Base-by-base conservation (phyloP, 148 eudicot genomes). In the Dianthus caryophyllus region DNA sequence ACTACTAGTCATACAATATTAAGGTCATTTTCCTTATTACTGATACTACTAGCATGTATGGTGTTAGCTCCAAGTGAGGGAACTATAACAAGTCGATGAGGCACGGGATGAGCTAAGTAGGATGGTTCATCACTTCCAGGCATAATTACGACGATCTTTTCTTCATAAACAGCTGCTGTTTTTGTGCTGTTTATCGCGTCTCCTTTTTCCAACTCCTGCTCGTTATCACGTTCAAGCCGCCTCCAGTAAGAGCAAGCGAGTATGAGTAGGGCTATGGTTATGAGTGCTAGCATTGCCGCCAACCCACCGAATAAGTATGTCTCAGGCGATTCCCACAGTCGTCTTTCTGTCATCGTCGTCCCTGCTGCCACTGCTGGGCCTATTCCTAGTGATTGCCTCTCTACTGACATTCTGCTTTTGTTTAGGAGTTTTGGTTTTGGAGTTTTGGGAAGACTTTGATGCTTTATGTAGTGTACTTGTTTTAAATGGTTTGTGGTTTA, bases 301-400 rank as follows among this genome's bases (percentile, higher is more conserved):
- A 89, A 52, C 0, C 96, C 96, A 0, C 96, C 96, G 70, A 87
- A 84, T 0, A 89, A 77, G 71, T 89, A 89, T 9, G 96, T 89
- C 44, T 87, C 85, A 17, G 96, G 96, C 0, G 96, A 84, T 76
- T 86, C 89, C 96, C 92, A 89, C 5, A 82, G 76, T 0, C 91
- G 79, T 16, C 66, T 58, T 4, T 57, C 64, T 3, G 55, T 14
- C 17, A 11, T 22, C 38, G 38, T 33, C 4, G 38, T 2, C 18
- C 4, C 11, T 9, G 70, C 20, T 5, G 71, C 20, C 25, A 48
- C 67, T 43, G 18, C 68, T 49, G 59, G 12, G 48, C 66, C 58
- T 21, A 30, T 13, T 14, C 69, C 15, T 6, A 43, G 44, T 18
- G 78, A 75, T 48, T 38, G 77, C 56, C 6, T 50, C 10, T 49